These are phyloP conservation scores for Annona cherimola DNA, from an alignment of 164 flowering plant species.

Conservation along the genomic window DNA sequence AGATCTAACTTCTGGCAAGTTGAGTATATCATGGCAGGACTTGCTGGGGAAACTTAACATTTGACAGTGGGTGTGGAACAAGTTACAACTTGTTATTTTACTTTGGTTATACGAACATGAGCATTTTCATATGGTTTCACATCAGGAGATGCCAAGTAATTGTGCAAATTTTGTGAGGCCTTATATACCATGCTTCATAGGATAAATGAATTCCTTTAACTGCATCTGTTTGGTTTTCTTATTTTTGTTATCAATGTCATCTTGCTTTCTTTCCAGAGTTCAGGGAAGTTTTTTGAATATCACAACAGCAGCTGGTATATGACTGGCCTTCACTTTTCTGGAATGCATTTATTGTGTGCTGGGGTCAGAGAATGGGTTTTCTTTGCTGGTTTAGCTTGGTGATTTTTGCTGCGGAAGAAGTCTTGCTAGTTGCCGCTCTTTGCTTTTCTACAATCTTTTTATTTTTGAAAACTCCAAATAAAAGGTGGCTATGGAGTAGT, in stretches of 20 bases:
- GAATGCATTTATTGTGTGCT: no score
- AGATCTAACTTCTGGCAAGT: slow-evolving; percentile 17
- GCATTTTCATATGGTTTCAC: neutral
- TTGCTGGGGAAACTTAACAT: slow-evolving; percentile 36
- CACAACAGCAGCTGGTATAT: no score
- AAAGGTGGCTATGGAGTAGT: no score
- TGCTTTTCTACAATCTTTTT: no score
- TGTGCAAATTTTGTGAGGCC: neutral
- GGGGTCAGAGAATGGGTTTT: no score
- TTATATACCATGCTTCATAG: neutral
- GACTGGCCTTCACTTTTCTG: no score
- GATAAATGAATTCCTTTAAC: neutral
- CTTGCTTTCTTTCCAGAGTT: neutral
- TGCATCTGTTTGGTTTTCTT: neutral
- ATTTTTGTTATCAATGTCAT: neutral
- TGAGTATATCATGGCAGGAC: slow-evolving; percentile 36
- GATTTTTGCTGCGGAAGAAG: no score
- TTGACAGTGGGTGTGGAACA: slow-evolving; percentile 20
- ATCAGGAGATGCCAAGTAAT: neutral
- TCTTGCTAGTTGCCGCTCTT: no score
- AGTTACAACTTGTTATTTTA: slow-evolving; percentile 7
- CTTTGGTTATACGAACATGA: neutral
- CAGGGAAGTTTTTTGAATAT: neutral
- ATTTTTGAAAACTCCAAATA: no score
- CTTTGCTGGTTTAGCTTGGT: no score